Base-by-base conservation (phyloP, 208 protist genomes). In the Acanthamoeba culbertsoni region DNA sequence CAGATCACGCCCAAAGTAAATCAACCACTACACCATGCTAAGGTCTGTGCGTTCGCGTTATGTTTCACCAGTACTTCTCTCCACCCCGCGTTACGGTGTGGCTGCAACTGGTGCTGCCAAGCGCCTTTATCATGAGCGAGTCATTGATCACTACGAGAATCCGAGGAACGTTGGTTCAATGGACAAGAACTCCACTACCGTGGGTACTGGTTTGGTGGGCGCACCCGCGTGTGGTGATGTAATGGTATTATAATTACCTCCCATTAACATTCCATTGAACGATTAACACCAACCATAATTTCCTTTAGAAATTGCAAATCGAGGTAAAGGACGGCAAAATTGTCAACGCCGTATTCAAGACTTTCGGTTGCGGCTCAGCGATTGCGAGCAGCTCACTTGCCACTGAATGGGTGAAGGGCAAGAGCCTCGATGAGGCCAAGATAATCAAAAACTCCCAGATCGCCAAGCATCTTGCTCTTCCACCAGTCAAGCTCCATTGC, bases 401-500 rank as follows among this genome's bases (percentile, higher is more conserved):
- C 8, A 99, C 99, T 14, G 99, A 99, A 94, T 98, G 98, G 86
- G 68, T 99, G 18, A 98, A 99, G 46, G 99, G 99, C 10, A 99
- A 99, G 97, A 99, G 97, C 18, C 88, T 99, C 5, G 98, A 99
- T 23, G 98, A 99, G 75, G 98, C 98, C 14, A 93, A 98, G 18
- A 95, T 98, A 55, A 97, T 99, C 91, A 99, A 98, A 43, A 99
- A 99, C 96, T 99, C 97, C 37, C 97, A 99, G 55, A 99, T 99
- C 62, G 99, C 99, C 7, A 98, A 98, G 86, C 98, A 99, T 94
- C 97, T 99, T 23, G 98, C 98, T 14, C 96, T 99, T 82, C 99
- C 99, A 28, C 99, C 99, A 4, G 99, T 99, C 37, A 99, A 99
- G 97, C 97, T 99, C 89, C 99, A 99, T 96, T 99, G 99, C 96